Percentiles rank a stretch among this genome's conserved stretches.
phyloP scores from a whole-genome alignment of 129 eudicot species.

The Gnaphalium uliginosum region DNA sequence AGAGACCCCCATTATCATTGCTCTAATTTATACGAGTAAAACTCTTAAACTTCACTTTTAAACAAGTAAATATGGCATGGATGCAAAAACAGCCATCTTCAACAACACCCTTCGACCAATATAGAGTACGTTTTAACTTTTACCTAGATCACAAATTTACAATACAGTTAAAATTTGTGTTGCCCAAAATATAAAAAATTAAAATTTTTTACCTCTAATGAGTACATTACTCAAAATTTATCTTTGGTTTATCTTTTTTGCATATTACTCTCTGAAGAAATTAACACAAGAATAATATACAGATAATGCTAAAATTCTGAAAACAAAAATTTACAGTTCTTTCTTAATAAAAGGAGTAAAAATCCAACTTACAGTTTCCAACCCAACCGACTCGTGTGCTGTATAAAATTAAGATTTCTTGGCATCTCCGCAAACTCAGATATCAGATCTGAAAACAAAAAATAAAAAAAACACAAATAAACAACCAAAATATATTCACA shows the following conservation, averaged over 20 bases:
- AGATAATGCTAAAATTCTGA: constrained; percentile 43
- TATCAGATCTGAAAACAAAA: constrained; percentile 72
- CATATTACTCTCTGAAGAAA: not conserved
- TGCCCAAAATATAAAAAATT: not conserved
- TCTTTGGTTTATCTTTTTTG: not conserved
- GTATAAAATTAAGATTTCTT: constrained; percentile 77
- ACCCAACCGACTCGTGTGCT: constrained; percentile 81
- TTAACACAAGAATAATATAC: not conserved
- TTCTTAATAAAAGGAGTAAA: not conserved
- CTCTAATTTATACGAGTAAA: no score
- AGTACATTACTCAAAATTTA: not conserved
- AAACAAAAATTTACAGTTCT: not conserved
- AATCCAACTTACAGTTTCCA: constrained; percentile 76
- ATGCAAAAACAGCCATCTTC: no score
- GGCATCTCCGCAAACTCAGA: constrained; percentile 77
- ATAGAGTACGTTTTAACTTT: no score
- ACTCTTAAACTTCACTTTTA: no score
- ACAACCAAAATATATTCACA: not conserved
- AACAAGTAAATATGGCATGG: no score
- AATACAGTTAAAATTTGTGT: not conserved
- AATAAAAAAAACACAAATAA: not conserved
- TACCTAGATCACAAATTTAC: no score
- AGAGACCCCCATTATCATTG: no score
- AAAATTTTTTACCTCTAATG: not conserved
- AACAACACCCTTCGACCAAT: no score